phyloP scores from a whole-genome alignment of 495 filamentous ascomycete species.

The Parmelia sp. region DNA sequence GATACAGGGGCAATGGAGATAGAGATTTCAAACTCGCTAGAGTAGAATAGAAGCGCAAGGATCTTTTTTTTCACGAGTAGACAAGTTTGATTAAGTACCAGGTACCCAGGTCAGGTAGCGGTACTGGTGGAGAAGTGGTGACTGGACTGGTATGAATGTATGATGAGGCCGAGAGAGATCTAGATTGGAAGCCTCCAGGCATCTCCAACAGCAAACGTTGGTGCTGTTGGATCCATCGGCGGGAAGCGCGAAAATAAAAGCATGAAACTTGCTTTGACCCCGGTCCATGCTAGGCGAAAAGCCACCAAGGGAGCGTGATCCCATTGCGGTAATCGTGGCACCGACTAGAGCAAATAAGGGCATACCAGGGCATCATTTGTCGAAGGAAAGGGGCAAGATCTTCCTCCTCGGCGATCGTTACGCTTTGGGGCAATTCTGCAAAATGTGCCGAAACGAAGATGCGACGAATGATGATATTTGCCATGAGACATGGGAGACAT shows the following conservation, averaged over 20 bases:
- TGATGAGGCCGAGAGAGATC: neutral
- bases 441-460: constrained; percentile 8
- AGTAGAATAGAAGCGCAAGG: constrained; percentile 8
- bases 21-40: constrained; percentile 42
- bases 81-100: neutral
- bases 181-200: constrained; percentile 1
- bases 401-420: neutral
- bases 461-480: constrained; percentile 1
- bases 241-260: constrained; percentile 6
- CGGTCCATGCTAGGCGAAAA: too few relatives aligned
- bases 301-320: too few relatives aligned
- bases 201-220: constrained; percentile 13
- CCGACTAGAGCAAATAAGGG: neutral
- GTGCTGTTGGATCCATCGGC: constrained; percentile 17
- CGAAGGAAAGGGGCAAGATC: constrained; percentile 3
- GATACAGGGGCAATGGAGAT: constrained; percentile 50
- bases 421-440: constrained; percentile 1
- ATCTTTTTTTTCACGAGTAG: neutral
- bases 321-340: too few relatives aligned
- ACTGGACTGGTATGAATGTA: neutral
- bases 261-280: constrained; percentile 1
- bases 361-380: too few relatives aligned
- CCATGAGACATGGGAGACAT: neutral
- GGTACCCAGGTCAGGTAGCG: neutral
- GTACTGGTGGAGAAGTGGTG: neutral